Evolutionary conservation across 352 stramenopile genomes (phyloP).

Genomic region (Globisporangium heterothallicum): DNA sequence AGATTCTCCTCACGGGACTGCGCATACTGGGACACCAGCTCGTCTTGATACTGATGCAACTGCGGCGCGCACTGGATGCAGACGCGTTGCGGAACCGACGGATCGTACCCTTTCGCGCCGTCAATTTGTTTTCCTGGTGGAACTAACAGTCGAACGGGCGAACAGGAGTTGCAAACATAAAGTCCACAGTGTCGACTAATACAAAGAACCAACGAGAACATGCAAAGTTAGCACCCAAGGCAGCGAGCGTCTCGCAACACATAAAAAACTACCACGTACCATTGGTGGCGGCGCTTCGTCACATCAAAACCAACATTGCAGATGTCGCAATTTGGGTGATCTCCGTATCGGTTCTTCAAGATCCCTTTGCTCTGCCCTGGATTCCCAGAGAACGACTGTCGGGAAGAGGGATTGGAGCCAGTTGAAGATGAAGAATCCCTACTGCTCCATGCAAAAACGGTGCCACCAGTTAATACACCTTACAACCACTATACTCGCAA

Average conservation of each 20-base stretch:
- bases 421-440: constrained; percentile 35
- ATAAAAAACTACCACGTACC: constrained; percentile 17
- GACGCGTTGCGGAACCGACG: constrained; percentile 42
- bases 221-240: neutral
- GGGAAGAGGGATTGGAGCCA: constrained; percentile 20
- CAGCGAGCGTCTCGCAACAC: neutral
- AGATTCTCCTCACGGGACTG: constrained; percentile 33
- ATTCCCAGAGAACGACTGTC: constrained; percentile 8
- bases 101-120: constrained; percentile 41
- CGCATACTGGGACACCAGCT: constrained; percentile 35
- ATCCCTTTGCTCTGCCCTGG: constrained; percentile 31
- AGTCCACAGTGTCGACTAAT: constrained; percentile 33
- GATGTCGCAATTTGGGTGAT: constrained; percentile 58
- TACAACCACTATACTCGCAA: neutral
- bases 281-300: constrained; percentile 54
- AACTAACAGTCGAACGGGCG: constrained; percentile 38
- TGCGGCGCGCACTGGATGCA: constrained; percentile 51
- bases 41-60: constrained; percentile 42
- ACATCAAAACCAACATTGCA: constrained; percentile 55
- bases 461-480: neutral
- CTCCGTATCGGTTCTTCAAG: constrained; percentile 58
- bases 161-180: constrained; percentile 51
- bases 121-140: constrained; percentile 37
- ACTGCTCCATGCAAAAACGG: neutral
- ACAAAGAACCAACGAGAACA: constrained; percentile 9